phyloP scores from a whole-genome alignment of 768 basidiomycete genomes.

The Thelephora ganbajun region DNA sequence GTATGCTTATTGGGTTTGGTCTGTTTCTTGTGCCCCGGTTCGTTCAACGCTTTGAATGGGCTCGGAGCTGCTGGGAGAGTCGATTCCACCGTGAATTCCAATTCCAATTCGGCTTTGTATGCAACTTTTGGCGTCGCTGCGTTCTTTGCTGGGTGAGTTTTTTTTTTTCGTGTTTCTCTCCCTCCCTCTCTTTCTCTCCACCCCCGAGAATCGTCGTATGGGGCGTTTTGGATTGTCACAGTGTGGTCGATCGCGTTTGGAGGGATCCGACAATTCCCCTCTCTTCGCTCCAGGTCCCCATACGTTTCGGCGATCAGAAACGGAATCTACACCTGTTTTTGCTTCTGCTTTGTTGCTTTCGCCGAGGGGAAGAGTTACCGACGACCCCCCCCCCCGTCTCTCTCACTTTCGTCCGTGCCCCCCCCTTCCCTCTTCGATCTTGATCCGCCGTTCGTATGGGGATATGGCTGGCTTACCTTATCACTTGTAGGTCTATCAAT shows the following conservation, averaged over 20 bases:
- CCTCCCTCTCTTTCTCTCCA: neutral
- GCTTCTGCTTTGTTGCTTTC: no score
- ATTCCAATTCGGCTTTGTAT: slow-evolving; percentile 59
- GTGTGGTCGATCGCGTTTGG: no score
- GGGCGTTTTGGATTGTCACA: no score
- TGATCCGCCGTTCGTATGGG: slow-evolving; percentile 2
- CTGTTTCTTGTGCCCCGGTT: slow-evolving; percentile 44
- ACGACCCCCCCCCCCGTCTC: neutral
- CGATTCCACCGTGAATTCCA: slow-evolving; percentile 49
- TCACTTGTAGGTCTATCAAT: slow-evolving; percentile 67
- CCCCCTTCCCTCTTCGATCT: neutral
- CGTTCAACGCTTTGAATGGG: slow-evolving; percentile 71
- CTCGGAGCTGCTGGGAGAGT: slow-evolving; percentile 71
- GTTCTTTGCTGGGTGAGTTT: slow-evolving; percentile 63
- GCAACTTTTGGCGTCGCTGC: slow-evolving; percentile 44
- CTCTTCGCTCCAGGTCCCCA: no score
- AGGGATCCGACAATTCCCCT: no score
- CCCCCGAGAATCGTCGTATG: no score
- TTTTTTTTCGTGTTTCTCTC: neutral
- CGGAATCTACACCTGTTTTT: no score
- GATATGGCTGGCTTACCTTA: no score
- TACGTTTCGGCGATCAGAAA: no score
- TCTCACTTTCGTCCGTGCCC: no score
- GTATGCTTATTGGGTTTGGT: slow-evolving; percentile 55
- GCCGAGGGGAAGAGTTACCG: no score